Conservation (phyloP, 257 asterid genomes). For the Gentiana straminea region DNA sequence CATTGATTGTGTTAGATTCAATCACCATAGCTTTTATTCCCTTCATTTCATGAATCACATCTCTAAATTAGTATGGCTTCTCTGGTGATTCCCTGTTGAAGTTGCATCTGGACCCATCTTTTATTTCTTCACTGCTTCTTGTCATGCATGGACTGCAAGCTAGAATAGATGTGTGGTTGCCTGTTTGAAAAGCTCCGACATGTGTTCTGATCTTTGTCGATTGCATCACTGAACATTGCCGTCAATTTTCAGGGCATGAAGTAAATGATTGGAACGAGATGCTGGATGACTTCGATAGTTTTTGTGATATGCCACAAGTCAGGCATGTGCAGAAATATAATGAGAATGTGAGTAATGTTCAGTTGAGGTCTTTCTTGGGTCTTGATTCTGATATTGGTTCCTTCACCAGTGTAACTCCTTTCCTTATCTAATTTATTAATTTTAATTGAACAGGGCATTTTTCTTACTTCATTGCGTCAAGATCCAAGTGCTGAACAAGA, state of each 20-base stretch:
- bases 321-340: constrained; percentile 16
- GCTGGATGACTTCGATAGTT: constrained; percentile 30
- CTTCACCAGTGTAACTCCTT: background rate
- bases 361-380: constrained; percentile 3
- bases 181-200: constrained; percentile 13
- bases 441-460: constrained; percentile 16
- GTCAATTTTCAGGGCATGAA: constrained; percentile 27
- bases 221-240: constrained; percentile 18
- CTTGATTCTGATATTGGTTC: background rate
- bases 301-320: constrained; percentile 23
- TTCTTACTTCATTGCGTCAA: constrained; percentile 11
- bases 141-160: background rate
- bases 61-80: too few species aligned
- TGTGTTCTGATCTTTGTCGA: constrained; percentile 31
- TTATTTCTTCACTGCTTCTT: background rate
- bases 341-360: constrained; percentile 24
- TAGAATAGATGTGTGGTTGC: constrained; percentile 6
- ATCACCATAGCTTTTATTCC: too few species aligned
- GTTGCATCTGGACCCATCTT: background rate
- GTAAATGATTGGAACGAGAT: constrained; percentile 48
- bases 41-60: too few species aligned
- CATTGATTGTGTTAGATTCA: background rate
- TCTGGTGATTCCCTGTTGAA: too few species aligned
- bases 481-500: constrained; percentile 12
- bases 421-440: background rate